Evolutionary conservation across 306 rosid genomes (phyloP), one percentile per base, ranked within the genome.

Genomic region (Vigna trinervia): DNA sequence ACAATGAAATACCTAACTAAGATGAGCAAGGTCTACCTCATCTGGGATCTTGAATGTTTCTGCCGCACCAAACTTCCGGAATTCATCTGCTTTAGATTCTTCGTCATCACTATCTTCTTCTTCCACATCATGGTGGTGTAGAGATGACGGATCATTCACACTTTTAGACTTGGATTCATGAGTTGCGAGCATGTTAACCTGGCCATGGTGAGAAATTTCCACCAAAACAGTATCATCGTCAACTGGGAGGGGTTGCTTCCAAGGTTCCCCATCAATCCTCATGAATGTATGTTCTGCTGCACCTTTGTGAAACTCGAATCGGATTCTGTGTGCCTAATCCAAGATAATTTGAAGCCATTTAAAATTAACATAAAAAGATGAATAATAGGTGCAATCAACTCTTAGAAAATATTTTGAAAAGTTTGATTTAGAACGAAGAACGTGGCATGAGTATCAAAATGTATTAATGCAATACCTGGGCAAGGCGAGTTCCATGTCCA

Each of bases 401-500:
- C 15, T 9, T 74, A 46, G 74, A 71, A 59, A 76, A 38, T 19
- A 62, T 51, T 28, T 61, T 19, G 17, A 23, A 2, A 74, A 52
- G 57, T 19, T 39, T 71, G 47, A 63, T 22, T 69, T 70, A 41
- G 72, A 60, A 61, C 28, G 59, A 62, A 68, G 47, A 75, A 71
- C 5, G 57, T 54, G 15, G 12, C 36, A 30, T 62, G 63, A 20
- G 77, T 69, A 62, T 38, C n/a, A 59, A 28, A 59, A 50, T 17
- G 17, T 60, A 71, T 51, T 63, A 38, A 34, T 7, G 30, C 43
- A 77, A 68, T 76, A 90, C 99, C 97, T 95, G 99, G 19, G 97
- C 92, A 86, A 95, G 99, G 73, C 99, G 99, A 79, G 99, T 89
- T 66, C 99, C 99, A 77, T 95, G 99, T 58, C 99, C 99, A 1